Conservation (phyloP, 176 grass and related monocot genomes). For the Poa annua region DNA sequence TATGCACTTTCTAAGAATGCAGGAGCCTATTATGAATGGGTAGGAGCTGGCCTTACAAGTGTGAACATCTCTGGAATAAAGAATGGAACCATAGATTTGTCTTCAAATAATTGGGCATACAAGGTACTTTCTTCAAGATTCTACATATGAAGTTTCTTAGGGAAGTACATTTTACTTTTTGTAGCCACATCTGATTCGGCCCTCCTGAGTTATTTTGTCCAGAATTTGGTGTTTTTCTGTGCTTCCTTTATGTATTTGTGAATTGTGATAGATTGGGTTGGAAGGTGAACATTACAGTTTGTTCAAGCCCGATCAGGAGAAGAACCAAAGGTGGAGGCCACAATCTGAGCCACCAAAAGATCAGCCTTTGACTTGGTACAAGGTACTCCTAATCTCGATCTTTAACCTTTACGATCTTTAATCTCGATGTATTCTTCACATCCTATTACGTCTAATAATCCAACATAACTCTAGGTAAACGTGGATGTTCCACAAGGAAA, state of each 20-base stretch:
- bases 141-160: slow-evolving; percentile 4
- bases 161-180: not conserved
- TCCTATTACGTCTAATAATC: slow-evolving; percentile 29
- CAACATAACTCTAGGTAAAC: slow-evolving; percentile 53
- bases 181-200: not conserved
- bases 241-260: slow-evolving; percentile 29
- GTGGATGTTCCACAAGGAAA: slow-evolving; percentile 80
- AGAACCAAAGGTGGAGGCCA: slow-evolving; percentile 62
- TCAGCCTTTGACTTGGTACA: slow-evolving; percentile 94
- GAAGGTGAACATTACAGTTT: slow-evolving; percentile 78
- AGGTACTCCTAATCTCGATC: too few species aligned
- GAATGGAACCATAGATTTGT: slow-evolving; percentile 60
- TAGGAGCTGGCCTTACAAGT: slow-evolving; percentile 77
- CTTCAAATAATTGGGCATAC: slow-evolving; percentile 69
- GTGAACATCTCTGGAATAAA: slow-evolving; percentile 73
- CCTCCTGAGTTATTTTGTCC: slow-evolving; percentile 26
- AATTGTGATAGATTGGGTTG: slow-evolving; percentile 81
- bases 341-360: slow-evolving; percentile 69
- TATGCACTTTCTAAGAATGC: slow-evolving; percentile 68
- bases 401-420: slow-evolving; percentile 36
- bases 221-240: slow-evolving; percentile 25
- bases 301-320: slow-evolving; percentile 56
- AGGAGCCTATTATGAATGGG: slow-evolving; percentile 88
- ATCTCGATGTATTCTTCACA: slow-evolving; percentile 17
- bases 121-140: slow-evolving; percentile 61